Evolutionary conservation across 2,329 filamentous ascomycete genomes (phyloP).

Genomic region (Orbilia brochopaga): DNA sequence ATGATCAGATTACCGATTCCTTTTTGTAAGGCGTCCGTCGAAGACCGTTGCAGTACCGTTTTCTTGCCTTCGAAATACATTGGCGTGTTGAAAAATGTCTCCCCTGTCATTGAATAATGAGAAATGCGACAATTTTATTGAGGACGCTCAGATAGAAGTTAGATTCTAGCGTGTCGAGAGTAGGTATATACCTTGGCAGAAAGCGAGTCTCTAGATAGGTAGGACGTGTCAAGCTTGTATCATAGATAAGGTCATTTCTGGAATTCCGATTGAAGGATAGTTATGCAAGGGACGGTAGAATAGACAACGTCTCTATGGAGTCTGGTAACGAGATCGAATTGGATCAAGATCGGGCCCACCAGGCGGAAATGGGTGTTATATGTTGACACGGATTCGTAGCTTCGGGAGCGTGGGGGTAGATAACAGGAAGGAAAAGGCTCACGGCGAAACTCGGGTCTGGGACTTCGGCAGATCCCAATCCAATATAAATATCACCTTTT

Average conservation of each 20-base stretch:
- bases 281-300: constrained; percentile 7
- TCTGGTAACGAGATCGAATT: constrained; percentile 40
- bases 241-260: constrained; percentile 6
- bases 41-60: constrained; percentile 26
- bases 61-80: constrained; percentile 49
- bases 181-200: no score
- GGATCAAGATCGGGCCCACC: constrained; percentile 18
- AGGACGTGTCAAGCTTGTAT: neutral
- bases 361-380: constrained; percentile 40
- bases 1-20: constrained; percentile 19
- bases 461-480: constrained; percentile 19
- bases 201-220: neutral
- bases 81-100: constrained; percentile 42
- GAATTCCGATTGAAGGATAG: constrained; percentile 9
- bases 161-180: no score
- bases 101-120: constrained; percentile 16
- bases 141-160: no score
- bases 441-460: constrained; percentile 34
- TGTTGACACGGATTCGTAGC: constrained; percentile 20
- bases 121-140: neutral
- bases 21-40: constrained; percentile 29
- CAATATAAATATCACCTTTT: constrained; percentile 1
- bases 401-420: constrained; percentile 10
- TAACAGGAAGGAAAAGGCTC: constrained; percentile 20
- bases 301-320: constrained; percentile 5